Base-by-base conservation (phyloP, 148 eudicot genomes). In the Camellia sinensis region DNA sequence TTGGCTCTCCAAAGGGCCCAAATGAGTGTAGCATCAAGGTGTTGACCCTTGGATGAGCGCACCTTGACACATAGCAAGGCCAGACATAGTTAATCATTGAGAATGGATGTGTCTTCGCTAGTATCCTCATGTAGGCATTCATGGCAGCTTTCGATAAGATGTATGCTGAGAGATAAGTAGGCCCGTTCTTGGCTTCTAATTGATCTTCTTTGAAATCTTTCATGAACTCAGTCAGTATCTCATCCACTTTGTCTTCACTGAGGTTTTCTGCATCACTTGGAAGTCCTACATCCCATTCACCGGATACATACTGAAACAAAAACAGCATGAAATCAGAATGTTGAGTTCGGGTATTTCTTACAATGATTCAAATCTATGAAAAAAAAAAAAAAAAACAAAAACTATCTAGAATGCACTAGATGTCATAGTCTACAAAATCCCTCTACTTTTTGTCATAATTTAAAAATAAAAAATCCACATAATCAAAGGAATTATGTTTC, bases 181-280 rank as follows among this genome's bases (percentile, higher is more conserved):
- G 80, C 87, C 87, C 81, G 12, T 53, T 45, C 44, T 81, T 85
- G 13, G 64, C 54, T 48, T 78, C 76, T 8, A 81, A 21, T 7
- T 1, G 29, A 11, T 44, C 82, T 2, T 81, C 80, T 61, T 81
- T 78, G 48, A 75, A 73, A 70, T 81, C 84, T 69, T 83, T 76
- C 7, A 88, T 78, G 62, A 88, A 86, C 70, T 73, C 84, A 11
- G 83, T 80, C 54, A 87, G 3, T 0, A 87, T 64, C 66, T 80
- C 84, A 6, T 87, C 87, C 1, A 91, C 18, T 62, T 19, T 77
- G 57, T 83, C 89, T 78, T 87, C 91, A 64, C 89, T 82, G 13
- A 87, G 88, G 68, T 12, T 82, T 37, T 87, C 88, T 0, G 40
- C 75, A 50, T 89, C 57, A 15, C 70, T 56, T 19, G 87, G 75